Percentiles rank a stretch among this genome's conserved stretches.
Conservation (phyloP, 108 stramenopile genomes). For the Pseudonitzschia multistriata region DNA sequence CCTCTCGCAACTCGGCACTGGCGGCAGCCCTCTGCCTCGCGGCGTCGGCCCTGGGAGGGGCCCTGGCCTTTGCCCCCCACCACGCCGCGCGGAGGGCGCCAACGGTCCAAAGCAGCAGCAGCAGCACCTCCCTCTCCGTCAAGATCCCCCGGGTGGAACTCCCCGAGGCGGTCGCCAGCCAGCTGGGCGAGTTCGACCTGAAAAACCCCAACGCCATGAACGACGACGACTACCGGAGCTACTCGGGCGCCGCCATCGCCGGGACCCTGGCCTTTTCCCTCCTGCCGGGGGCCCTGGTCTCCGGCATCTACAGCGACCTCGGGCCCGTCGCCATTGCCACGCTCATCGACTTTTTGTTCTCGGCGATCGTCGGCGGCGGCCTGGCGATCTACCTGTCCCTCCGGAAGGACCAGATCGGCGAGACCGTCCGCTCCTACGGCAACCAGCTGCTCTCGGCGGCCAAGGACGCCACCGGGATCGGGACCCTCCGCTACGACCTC, state of each 20-base stretch:
- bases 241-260: constrained; percentile 8
- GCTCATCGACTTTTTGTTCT: constrained; percentile 11
- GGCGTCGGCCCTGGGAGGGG: too few relatives aligned
- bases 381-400: constrained; percentile 7
- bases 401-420: constrained; percentile 1
- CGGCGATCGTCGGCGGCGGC: constrained; percentile 8
- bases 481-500: neutral
- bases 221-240: constrained; percentile 13
- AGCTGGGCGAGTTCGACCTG: constrained; percentile 2
- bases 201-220: constrained; percentile 4
- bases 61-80: constrained; percentile 4
- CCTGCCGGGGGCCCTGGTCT: constrained; percentile 9
- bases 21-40: neutral
- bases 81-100: neutral
- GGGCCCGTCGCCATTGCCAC: constrained; percentile 1
- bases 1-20: neutral
- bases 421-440: constrained; percentile 8
- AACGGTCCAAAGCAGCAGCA: neutral
- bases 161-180: neutral
- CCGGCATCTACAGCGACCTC: constrained; percentile 11
- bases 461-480: constrained; percentile 9
- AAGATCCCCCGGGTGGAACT: constrained; percentile 11
- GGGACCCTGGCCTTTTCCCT: constrained; percentile 5
- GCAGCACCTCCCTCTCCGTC: constrained; percentile 2
- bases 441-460: neutral